phyloP scores from a whole-genome alignment of 345 rosid species.

The Melaleuca alternifolia region DNA sequence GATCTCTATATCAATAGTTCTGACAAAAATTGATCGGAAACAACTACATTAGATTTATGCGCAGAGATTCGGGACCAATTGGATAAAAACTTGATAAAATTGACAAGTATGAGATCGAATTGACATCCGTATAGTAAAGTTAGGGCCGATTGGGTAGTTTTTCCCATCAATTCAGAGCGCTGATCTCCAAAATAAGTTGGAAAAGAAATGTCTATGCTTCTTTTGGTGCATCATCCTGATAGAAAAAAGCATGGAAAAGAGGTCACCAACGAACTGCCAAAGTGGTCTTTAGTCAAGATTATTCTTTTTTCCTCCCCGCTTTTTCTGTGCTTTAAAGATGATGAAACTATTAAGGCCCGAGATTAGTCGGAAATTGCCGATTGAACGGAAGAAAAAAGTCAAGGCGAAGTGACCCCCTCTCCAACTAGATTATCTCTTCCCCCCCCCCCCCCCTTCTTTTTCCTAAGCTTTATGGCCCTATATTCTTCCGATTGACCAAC shows the following conservation, averaged over 20 bases:
- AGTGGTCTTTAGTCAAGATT: not conserved
- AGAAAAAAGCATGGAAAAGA: not conserved
- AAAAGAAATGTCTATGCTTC: not conserved
- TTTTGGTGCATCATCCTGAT: not conserved
- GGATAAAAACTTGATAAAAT: not conserved
- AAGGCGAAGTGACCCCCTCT: not conserved
- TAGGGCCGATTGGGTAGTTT: accelerated
- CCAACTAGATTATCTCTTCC: not conserved
- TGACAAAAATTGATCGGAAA: accelerated
- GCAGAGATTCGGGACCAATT: accelerated
- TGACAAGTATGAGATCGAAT: not conserved
- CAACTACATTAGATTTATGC: accelerated
- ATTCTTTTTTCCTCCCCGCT: not conserved
- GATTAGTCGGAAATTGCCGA: not conserved
- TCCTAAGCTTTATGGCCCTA: not conserved
- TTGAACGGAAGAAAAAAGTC: not conserved
- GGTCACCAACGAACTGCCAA: not conserved
- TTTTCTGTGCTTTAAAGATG: not conserved
- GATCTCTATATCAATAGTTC: not conserved
- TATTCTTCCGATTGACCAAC: not conserved
- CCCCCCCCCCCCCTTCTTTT: not conserved
- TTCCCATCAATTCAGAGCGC: not conserved
- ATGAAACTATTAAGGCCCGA: not conserved
- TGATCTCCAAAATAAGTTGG: not conserved
- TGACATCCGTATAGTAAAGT: not conserved